phyloP scores from a whole-genome alignment of 2,329 filamentous ascomycete genomes.

The Xylariaceae sp. region DNA sequence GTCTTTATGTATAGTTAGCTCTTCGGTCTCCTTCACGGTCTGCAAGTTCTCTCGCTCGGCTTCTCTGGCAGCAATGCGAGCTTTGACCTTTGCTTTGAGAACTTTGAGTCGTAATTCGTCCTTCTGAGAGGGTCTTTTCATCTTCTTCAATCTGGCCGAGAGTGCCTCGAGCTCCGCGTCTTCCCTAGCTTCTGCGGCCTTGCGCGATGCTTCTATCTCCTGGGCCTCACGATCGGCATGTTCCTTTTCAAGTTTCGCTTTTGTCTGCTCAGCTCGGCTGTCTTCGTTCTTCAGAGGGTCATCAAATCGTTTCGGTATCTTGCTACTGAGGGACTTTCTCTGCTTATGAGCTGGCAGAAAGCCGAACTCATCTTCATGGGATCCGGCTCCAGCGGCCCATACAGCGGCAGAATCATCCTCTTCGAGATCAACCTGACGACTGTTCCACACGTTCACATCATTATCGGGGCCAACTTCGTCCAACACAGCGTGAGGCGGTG shows the following conservation, averaged over 20 bases:
- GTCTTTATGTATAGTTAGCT: constrained; percentile 20
- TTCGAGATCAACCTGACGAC: constrained; percentile 23
- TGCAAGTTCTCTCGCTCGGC: constrained; percentile 1
- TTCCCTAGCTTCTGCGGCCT: constrained; percentile 1
- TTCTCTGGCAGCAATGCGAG: constrained; percentile 3
- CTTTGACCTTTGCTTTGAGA: constrained; percentile 14
- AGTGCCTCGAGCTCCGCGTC: background rate
- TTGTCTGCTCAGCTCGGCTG: background rate
- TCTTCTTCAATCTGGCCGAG: background rate
- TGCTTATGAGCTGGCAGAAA: background rate
- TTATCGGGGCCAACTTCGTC: constrained; percentile 29
- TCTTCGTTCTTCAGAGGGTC: background rate
- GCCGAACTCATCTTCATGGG: background rate
- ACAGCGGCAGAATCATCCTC: background rate
- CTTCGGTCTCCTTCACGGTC: constrained; percentile 11
- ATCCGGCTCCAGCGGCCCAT: background rate
- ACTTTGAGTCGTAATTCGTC: constrained; percentile 13
- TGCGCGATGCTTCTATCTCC: constrained; percentile 4
- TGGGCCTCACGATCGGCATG: background rate
- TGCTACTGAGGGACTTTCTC: background rate
- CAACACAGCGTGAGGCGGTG: constrained; percentile 43
- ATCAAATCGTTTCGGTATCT: background rate
- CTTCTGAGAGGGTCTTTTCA: constrained; percentile 5
- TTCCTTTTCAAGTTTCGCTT: background rate
- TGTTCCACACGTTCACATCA: constrained; percentile 33